Evolutionary conservation across 257 asterid species (phyloP), one percentile per base, ranked within the genome.

Genomic region (Penstemon davidsonii): DNA sequence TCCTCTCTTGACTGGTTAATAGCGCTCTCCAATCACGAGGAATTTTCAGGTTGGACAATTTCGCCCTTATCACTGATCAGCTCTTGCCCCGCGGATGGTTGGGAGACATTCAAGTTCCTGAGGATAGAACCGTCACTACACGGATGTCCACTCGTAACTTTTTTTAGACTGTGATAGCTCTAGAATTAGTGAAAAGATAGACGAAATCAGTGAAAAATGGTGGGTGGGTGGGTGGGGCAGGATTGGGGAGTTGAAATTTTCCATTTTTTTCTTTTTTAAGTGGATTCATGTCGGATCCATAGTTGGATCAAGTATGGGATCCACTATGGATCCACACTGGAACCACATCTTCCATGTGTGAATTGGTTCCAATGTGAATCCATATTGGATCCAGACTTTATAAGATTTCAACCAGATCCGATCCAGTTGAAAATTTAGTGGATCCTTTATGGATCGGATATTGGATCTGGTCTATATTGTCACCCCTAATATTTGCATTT

Each of bases 81-180:
- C 38, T 74, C 66, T 3, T 57, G 43, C 50, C 70, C 83, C 1
- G 55, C n/a, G 70, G 60, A 2, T 0, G 73, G 42, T 51, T 50
- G 78, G 18, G 95, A 79, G 12, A 77, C 83, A 40, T 85, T 92
- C 78, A 88, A 76, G 79, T 71, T 92, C 84, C 95, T 81, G 11
- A 92, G 88, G 19, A 92, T 83, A 0, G 95, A 80, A 56, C 90
- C 88, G 41, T 94, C 96, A 10, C 91, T 88, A 72, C 98, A 85
- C 3, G 92, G 90, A 64, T 84, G 87, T 50, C 76, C 87, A 3
- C 72, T 75, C 3, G 58, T 73, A 11, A 67, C 67, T 59, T 68
- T 81, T 74, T 81, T 85, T 71, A 90, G 65, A 69, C 84, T 85
- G 58, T 78, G 88, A 81, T 4, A 92, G 86, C 83, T 86, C 91